Evolutionary conservation across 257 asterid genomes (phyloP).

Genomic region (Solanum clarkiae): DNA sequence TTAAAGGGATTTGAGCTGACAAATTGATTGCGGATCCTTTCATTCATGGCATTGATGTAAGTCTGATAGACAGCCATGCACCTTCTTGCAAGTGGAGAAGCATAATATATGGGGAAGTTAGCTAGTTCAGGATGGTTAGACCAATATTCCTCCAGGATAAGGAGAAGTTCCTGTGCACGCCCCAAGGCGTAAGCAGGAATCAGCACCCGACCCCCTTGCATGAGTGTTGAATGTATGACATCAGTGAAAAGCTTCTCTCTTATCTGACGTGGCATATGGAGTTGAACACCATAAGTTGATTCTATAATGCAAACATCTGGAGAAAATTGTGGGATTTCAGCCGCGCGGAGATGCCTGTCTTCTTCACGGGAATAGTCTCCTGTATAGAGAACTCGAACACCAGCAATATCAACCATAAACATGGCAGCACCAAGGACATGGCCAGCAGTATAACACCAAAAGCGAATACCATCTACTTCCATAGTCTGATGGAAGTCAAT

Average conservation of each 20-base stretch:
- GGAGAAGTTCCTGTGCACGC: constrained; percentile 93
- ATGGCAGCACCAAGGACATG: constrained; percentile 99
- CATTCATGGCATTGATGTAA: constrained; percentile 87
- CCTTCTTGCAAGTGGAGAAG: constrained; percentile 95
- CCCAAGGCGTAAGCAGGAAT: constrained; percentile 97
- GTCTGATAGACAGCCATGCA: constrained; percentile 97
- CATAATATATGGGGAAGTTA: constrained; percentile 78
- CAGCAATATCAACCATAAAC: constrained; percentile 99
- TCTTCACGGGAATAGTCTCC: constrained; percentile 98
- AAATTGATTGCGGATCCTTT: constrained; percentile 67
- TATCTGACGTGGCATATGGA: constrained; percentile 69
- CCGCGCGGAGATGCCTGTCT: constrained; percentile 96
- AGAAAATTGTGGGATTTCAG: constrained; percentile 86
- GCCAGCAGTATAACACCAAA: constrained; percentile 99
- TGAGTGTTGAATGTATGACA: constrained; percentile 59
- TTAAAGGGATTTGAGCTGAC: constrained; percentile 73
- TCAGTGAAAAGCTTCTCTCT: constrained; percentile 92
- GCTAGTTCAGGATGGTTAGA: constrained; percentile 81
- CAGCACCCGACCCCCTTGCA: constrained; percentile 91
- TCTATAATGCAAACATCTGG: constrained; percentile 95
- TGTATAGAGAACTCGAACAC: constrained; percentile 90
- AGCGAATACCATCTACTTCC: constrained; percentile 89
- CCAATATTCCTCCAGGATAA: constrained; percentile 93
- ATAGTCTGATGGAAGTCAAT: constrained; percentile 96
- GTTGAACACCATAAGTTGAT: constrained; percentile 95